These are phyloP conservation scores for Tilletia walkeri DNA, from an alignment of 1,284 basidiomycete species.

Conservation along the genomic window DNA sequence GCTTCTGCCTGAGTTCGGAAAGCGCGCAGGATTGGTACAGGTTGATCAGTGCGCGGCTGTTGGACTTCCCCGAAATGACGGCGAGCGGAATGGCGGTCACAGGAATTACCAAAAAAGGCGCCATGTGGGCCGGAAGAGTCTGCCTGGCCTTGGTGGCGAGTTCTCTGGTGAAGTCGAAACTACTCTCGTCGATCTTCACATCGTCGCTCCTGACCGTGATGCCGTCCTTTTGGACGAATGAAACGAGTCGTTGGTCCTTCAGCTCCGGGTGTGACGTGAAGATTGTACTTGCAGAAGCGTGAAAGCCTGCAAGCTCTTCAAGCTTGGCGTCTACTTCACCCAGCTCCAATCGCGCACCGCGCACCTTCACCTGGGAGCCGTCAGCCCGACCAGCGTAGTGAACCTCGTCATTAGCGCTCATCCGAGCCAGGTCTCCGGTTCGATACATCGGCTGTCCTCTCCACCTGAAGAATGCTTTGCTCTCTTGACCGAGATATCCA, in stretches of 20 bases:
- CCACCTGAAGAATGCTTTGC: conserved; percentile 32
- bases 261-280: conserved; percentile 2
- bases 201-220: not conserved
- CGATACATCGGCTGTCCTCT: conserved; percentile 36
- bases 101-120: conserved; percentile 40
- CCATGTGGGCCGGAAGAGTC: conserved; percentile 45
- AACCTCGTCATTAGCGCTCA: conserved; percentile 33
- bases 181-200: not conserved
- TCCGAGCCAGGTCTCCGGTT: conserved; percentile 47
- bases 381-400: conserved; percentile 50
- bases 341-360: conserved; percentile 51
- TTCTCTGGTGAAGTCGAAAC: not conserved
- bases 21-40: conserved; percentile 29
- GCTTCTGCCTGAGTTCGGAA: not conserved
- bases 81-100: conserved; percentile 39
- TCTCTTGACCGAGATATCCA: conserved; percentile 33
- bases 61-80: conserved; percentile 44
- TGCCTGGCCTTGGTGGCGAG: not conserved
- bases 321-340: conserved; percentile 38
- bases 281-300: not conserved
- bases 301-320: not conserved
- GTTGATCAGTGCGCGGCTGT: conserved; percentile 29
- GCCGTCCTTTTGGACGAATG: conserved; percentile 14
- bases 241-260: conserved; percentile 11
- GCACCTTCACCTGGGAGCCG: conserved; percentile 48